These are phyloP conservation scores for Eimeria sp. DNA, from an alignment of 169 alveolate genomes.

Conservation along the genomic window DNA sequence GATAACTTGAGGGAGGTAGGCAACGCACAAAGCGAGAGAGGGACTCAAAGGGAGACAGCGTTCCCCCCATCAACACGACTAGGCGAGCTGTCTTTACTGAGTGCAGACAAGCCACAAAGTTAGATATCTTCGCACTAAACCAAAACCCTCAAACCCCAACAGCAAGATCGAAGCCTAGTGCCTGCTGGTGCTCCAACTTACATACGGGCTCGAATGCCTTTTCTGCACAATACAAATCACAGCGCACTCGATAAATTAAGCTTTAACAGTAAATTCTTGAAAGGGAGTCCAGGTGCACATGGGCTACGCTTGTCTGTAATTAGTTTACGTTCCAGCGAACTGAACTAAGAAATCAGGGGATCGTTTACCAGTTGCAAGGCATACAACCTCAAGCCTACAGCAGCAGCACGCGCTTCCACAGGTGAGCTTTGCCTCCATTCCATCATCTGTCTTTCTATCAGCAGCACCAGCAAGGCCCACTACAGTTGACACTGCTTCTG, in stretches of 20 bases:
- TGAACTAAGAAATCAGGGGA: neutral
- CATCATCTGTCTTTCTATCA: neutral
- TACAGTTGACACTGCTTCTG: neutral
- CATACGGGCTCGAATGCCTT: conserved; percentile 54
- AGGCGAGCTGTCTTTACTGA: conserved; percentile 33
- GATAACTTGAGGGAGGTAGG: conserved; percentile 12
- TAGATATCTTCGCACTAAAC: neutral
- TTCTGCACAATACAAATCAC: conserved; percentile 24
- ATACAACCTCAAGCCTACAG: conserved; percentile 49
- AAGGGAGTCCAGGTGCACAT: neutral
- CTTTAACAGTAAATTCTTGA: neutral
- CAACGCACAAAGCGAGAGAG: conserved; percentile 42
- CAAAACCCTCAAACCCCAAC: neutral
- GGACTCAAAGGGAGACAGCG: conserved; percentile 47
- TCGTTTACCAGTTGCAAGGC: conserved; percentile 42
- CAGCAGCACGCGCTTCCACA: conserved; percentile 25
- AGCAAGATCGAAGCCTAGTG: neutral
- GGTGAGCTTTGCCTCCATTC: neutral
- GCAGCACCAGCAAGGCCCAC: conserved; percentile 13
- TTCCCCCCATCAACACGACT: conserved; percentile 68
- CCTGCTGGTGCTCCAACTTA: neutral
- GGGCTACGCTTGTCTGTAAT: neutral
- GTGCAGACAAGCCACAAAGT: neutral
- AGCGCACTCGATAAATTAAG: neutral
- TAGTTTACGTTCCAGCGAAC: neutral